Conservation (phyloP, 257 asterid species). For the Solanum habrochaites region DNA sequence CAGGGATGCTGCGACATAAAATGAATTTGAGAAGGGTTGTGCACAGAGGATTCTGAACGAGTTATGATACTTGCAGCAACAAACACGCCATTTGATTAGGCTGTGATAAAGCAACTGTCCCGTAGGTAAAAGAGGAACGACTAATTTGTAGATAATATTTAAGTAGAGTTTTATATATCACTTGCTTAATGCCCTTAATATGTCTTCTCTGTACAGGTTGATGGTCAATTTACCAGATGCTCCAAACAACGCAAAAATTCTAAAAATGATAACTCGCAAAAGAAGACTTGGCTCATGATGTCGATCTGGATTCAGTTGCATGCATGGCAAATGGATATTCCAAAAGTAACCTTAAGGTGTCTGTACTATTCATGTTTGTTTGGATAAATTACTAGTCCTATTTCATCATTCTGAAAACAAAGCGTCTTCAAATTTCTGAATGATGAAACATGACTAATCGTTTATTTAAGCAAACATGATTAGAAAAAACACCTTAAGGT, state of each 20-base stretch:
- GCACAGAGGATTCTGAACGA: slow-evolving; percentile 81
- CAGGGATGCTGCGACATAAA: slow-evolving; percentile 72
- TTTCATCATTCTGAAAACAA: not conserved
- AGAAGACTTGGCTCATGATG: slow-evolving; percentile 70
- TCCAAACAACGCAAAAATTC: slow-evolving; percentile 73
- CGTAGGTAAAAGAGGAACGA: not conserved
- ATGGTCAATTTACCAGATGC: slow-evolving; percentile 94
- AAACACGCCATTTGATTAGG: slow-evolving; percentile 76
- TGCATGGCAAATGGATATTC: slow-evolving; percentile 83
- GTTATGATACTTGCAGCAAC: slow-evolving; percentile 94
- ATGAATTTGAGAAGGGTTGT: slow-evolving; percentile 72
- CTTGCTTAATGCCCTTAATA: too few species aligned
- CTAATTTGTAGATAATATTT: not conserved
- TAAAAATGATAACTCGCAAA: slow-evolving; percentile 63
- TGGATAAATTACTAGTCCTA: not conserved
- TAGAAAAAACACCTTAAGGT: too few species aligned
- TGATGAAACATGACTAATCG: too few species aligned
- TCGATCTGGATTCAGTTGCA: slow-evolving; percentile 67
- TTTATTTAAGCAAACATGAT: too few species aligned
- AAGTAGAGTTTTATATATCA: not conserved
- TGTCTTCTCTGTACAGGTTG: slow-evolving; percentile 29
- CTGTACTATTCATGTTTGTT: not conserved
- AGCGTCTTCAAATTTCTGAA: too few species aligned
- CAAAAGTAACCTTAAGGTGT: slow-evolving; percentile 90
- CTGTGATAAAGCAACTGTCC: too few species aligned